These are phyloP conservation scores for Peronospora destructor DNA, from an alignment of 352 stramenopile genomes.

Conservation along the genomic window DNA sequence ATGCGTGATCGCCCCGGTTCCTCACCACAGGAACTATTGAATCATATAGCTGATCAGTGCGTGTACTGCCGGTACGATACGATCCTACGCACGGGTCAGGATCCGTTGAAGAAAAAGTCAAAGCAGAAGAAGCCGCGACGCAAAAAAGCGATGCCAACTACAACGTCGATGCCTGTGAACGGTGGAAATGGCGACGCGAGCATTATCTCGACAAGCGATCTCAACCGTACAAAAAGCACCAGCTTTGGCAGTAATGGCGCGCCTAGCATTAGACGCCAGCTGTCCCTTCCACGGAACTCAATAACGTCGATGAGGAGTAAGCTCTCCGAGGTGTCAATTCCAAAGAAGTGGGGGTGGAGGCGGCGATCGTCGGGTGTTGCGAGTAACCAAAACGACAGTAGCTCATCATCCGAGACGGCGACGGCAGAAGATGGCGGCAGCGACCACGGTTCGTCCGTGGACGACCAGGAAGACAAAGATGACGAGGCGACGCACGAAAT, in stretches of 20 bases:
- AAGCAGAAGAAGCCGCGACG: slow-evolving; percentile 36
- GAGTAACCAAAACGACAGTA: slow-evolving; percentile 42
- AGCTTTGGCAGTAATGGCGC: slow-evolving; percentile 21
- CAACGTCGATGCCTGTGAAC: slow-evolving; percentile 62
- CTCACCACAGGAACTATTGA: slow-evolving; percentile 60
- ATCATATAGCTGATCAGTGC: slow-evolving; percentile 59
- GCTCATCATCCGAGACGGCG: slow-evolving; percentile 56
- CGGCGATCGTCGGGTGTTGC: slow-evolving; percentile 33
- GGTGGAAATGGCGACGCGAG: slow-evolving; percentile 60
- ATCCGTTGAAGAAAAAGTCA: slow-evolving; percentile 51
- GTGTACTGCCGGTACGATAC: slow-evolving; percentile 78
- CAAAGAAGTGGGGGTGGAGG: slow-evolving; percentile 51
- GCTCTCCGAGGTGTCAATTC: slow-evolving; percentile 61
- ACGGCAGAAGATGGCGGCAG: slow-evolving; percentile 58
- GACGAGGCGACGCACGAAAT: slow-evolving; percentile 39
- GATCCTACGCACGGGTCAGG: slow-evolving; percentile 56
- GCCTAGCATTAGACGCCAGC: slow-evolving; percentile 20
- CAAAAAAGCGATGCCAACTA: slow-evolving; percentile 73
- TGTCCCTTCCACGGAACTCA: slow-evolving; percentile 53
- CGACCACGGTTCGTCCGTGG: slow-evolving; percentile 48
- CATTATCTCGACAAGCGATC: slow-evolving; percentile 55
- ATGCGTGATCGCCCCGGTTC: slow-evolving; percentile 56
- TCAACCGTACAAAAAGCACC: slow-evolving; percentile 22
- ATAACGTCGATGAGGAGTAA: slow-evolving; percentile 50
- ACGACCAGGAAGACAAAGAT: slow-evolving; percentile 36